Base-by-base conservation (phyloP, 2,329 filamentous ascomycete species). In the Delphinella strobiligena region DNA sequence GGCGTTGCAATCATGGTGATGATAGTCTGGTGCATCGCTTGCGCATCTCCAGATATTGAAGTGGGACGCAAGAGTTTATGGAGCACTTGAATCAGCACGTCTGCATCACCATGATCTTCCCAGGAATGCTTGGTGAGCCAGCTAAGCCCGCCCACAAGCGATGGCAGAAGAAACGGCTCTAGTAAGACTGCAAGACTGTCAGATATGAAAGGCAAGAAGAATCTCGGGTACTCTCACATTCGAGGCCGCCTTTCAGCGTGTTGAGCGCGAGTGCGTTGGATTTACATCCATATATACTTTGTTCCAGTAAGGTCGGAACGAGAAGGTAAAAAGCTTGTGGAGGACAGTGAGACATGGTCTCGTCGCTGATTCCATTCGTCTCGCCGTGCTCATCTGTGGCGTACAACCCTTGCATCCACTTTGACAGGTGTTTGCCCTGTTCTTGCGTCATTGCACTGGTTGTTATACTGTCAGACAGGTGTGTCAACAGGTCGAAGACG, bases 251-350 rank as follows among this genome's bases (percentile, higher is more conserved):
- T 55, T 81, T 85, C 0, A 91, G 68, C 27, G 70, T 74, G 30
- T 87, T 80, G 33, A 85, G 74, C 1, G 72, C 72, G 4, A 93
- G 59, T 31, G 74, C 67, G 4, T 76, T 76, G 1, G 69, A 69
- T n/a, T 74, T 73, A 48, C 77, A 78, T 1, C 82, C 84, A 27
- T 81, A 64, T 0, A 86, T 73, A 31, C 81, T 84, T 49, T 86
- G 80, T 48, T 80, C 72, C 54, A 89, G 87, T 0, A 91, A 62
- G 0, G 82, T 80, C 1, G 85, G 81, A 11, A 87, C 76, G 3
- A 91, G 68, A 14, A 83, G 63, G 51, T 89, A 89, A 54, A 91
- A 91, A 30, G 87, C 78, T 52, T 88, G 83, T 1, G 85, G 85
- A 1, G 80, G 78, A 50, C 84, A 91, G 1, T 81, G 82, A 7